Evolutionary conservation across 75 land plant species (phyloP).

Genomic region (Selaginella tamariscina): DNA sequence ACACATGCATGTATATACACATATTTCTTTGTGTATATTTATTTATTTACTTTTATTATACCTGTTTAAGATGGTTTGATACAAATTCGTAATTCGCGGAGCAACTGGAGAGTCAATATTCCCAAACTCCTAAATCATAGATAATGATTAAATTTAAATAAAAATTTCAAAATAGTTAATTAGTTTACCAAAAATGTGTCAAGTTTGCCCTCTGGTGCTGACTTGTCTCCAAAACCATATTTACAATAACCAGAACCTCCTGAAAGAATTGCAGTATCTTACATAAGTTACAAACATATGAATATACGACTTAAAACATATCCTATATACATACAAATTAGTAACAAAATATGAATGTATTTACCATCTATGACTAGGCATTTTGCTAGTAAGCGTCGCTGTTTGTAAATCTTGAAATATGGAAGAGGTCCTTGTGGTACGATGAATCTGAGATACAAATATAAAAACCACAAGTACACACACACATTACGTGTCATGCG

Average conservation of each 20-base stretch:
- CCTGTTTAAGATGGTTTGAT: conserved; percentile 50
- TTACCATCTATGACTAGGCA: conserved; percentile 64
- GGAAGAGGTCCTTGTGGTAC: neutral
- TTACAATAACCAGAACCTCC: conserved; percentile 95
- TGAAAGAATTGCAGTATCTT: conserved; percentile 12
- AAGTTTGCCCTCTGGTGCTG: conserved; percentile 43
- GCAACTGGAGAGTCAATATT: conserved; percentile 74
- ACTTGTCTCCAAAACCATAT: conserved; percentile 72
- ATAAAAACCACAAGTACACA: no score
- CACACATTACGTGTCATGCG: no score
- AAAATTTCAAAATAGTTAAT: conserved; percentile 6
- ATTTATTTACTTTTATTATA: no score
- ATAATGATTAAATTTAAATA: neutral
- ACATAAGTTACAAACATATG: neutral
- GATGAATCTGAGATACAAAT: neutral
- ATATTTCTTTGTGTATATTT: no score
- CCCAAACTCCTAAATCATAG: conserved; percentile 65
- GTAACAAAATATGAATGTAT: neutral
- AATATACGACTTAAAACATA: neutral
- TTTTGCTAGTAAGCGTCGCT: neutral
- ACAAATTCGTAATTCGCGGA: conserved; percentile 50
- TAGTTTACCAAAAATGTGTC: conserved; percentile 66
- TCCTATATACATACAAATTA: neutral
- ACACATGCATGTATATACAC: no score
- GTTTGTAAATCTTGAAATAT: conserved; percentile 53